A percentile compares a stretch with the other conserved stretches of the same genome.
phyloP scores from a whole-genome alignment of 2,329 filamentous ascomycete species.

The Rhynchosporium secalis region DNA sequence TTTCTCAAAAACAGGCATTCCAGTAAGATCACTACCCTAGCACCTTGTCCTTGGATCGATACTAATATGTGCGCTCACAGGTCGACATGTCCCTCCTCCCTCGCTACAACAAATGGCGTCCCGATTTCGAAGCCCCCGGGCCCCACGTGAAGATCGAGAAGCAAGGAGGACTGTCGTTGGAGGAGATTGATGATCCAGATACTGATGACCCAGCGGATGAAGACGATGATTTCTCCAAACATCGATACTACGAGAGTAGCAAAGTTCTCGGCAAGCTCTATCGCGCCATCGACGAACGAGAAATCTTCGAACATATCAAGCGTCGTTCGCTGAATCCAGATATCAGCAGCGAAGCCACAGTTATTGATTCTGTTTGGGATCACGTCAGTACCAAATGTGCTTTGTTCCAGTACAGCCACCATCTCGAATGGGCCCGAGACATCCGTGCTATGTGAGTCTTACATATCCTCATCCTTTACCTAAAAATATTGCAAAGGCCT shows the following conservation, averaged over 20 bases:
- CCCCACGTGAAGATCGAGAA: slow-evolving; percentile 47
- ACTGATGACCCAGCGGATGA: slow-evolving; percentile 46
- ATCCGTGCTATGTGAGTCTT: slow-evolving; percentile 48
- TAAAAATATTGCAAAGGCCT: neutral
- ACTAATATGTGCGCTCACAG: slow-evolving; percentile 21
- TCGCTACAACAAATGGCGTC: slow-evolving; percentile 40
- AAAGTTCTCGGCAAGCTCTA: slow-evolving; percentile 72
- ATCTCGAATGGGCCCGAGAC: slow-evolving; percentile 41
- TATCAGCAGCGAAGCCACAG: slow-evolving; percentile 19
- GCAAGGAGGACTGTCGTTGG: slow-evolving; percentile 34
- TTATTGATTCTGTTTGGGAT: slow-evolving; percentile 41
- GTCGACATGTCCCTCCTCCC: slow-evolving; percentile 33
- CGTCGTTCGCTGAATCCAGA: slow-evolving; percentile 21
- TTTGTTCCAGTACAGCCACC: slow-evolving; percentile 43
- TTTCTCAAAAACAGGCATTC: slow-evolving; percentile 73
- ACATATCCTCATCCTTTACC: neutral
- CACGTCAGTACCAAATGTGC: slow-evolving; percentile 43
- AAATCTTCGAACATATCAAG: slow-evolving; percentile 51
- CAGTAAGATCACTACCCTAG: slow-evolving; percentile 42
- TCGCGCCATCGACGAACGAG: slow-evolving; percentile 69
- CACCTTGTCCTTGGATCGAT: neutral
- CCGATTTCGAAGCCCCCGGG: slow-evolving; percentile 55
- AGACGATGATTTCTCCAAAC: slow-evolving; percentile 48
- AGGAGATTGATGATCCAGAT: slow-evolving; percentile 14
- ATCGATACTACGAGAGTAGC: slow-evolving; percentile 64